phyloP scores from a whole-genome alignment of 768 basidiomycete genomes.

The Boletus vermiculosoides region DNA sequence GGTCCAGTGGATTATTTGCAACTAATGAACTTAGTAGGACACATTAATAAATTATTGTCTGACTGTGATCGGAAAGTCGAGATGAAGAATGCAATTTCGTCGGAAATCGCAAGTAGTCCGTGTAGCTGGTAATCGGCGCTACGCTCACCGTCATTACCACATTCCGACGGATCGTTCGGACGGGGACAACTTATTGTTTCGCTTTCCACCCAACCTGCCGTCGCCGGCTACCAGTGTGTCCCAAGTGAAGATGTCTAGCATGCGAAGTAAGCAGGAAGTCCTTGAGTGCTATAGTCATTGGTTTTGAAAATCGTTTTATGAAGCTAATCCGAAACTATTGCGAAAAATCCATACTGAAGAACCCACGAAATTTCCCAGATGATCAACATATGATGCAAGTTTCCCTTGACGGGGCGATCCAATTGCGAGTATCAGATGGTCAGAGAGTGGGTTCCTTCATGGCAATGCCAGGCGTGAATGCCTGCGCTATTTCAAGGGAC shows the following conservation, averaged over 20 bases:
- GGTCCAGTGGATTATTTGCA: too few relatives aligned
- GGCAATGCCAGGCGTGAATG: background rate
- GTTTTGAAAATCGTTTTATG: background rate
- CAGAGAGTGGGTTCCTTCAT: conserved; percentile 1
- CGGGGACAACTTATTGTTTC: background rate
- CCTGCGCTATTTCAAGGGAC: background rate
- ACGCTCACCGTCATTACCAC: background rate
- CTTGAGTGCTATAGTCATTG: background rate
- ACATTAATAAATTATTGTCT: too few relatives aligned
- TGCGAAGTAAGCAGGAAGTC: background rate
- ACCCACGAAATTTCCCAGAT: conserved; percentile 1
- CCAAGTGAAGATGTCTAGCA: background rate
- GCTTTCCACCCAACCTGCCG: background rate
- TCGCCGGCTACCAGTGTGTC: background rate
- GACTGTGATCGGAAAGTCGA: background rate
- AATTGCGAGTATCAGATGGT: conserved; percentile 3
- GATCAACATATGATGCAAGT: background rate
- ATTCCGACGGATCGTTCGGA: background rate
- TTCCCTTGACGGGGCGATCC: background rate
- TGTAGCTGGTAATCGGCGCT: too few relatives aligned
- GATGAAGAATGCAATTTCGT: background rate
- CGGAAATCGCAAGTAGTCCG: background rate
- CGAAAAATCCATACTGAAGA: background rate
- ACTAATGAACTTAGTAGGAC: too few relatives aligned
- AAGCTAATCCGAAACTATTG: background rate